Evolutionary conservation across 2,329 filamentous ascomycete genomes (phyloP).

Genomic region (Emericellopsis atlantica): DNA sequence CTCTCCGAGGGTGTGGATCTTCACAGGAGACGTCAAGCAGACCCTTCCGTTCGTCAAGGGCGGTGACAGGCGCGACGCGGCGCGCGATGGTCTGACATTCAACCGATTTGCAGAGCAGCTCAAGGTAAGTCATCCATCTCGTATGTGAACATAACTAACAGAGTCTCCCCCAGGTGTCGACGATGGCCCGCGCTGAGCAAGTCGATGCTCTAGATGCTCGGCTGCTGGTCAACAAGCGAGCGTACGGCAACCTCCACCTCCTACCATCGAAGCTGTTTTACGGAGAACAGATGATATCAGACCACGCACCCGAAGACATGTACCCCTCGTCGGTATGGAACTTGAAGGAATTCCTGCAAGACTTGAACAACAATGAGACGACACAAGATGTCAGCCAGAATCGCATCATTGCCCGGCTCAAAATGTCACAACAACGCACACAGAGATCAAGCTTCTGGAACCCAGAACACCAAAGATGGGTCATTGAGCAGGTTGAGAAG

Average conservation of each 20-base stretch:
- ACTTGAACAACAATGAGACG: constrained; percentile 7
- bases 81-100: constrained; percentile 9
- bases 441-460: constrained; percentile 25
- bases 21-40: constrained; percentile 31
- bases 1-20: constrained; percentile 27
- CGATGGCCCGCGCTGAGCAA: constrained; percentile 23
- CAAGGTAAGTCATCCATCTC: constrained; percentile 9
- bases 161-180: constrained; percentile 1
- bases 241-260: constrained; percentile 22
- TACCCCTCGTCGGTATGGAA: constrained; percentile 15
- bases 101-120: constrained; percentile 20
- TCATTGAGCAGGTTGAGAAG: constrained; percentile 16
- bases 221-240: constrained; percentile 23
- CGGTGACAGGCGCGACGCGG: constrained; percentile 6
- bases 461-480: constrained; percentile 20
- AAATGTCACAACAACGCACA: constrained; percentile 3
- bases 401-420: constrained; percentile 17
- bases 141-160: too few species aligned
- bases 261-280: constrained; percentile 30
- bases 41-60: constrained; percentile 27
- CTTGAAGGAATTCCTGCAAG: constrained; percentile 15
- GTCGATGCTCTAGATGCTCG: constrained; percentile 17
- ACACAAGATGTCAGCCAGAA: constrained; percentile 15
- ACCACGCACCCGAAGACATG: constrained; percentile 6
- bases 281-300: constrained; percentile 21